phyloP scores from a whole-genome alignment of 2,329 filamentous ascomycete species.

The Colletotrichum sp. region DNA sequence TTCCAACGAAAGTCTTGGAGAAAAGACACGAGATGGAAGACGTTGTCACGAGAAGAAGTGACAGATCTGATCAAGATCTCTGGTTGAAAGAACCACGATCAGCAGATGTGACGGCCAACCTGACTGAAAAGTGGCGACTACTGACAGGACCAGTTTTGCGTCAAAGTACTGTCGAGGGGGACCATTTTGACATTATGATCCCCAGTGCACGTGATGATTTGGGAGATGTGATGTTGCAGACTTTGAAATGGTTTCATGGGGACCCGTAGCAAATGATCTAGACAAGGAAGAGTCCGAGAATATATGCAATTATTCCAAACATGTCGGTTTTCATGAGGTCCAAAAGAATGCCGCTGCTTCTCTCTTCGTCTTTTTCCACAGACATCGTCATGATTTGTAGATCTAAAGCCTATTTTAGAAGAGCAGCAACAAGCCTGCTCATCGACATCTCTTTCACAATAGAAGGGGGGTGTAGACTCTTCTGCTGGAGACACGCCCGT shows the following conservation, averaged over 20 bases:
- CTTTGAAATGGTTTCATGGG: background rate
- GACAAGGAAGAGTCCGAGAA: accelerated
- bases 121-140: background rate
- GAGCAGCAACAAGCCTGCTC: no score
- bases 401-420: no score
- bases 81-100: background rate
- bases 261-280: background rate
- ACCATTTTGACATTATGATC: background rate
- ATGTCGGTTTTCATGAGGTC: background rate
- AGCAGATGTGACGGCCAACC: background rate
- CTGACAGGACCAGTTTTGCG: background rate
- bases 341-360: background rate
- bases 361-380: accelerated
- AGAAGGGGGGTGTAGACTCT: background rate
- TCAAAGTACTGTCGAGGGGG: background rate
- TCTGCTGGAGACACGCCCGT: background rate
- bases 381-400: accelerated
- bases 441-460: background rate
- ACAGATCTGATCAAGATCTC: background rate
- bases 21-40: background rate
- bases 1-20: background rate
- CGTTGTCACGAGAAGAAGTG: accelerated
- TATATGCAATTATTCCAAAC: accelerated
- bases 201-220: background rate
- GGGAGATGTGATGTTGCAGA: background rate